phyloP scores from a whole-genome alignment of 805 yeast genomes.

The Metschnikowia noctiluminum region DNA sequence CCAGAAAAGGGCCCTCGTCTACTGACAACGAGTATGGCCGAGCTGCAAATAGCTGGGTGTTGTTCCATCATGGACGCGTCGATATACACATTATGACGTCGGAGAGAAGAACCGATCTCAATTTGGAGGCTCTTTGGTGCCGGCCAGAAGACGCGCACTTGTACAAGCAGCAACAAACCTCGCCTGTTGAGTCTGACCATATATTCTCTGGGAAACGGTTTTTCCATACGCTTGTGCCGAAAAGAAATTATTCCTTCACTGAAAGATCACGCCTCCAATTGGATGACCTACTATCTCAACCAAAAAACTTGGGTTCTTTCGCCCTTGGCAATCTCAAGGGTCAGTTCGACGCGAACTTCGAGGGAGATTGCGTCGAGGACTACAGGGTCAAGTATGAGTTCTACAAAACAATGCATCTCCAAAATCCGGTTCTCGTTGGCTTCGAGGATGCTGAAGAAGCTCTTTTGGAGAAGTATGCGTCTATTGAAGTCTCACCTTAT shows the following conservation, averaged over 20 bases:
- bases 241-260: not conserved
- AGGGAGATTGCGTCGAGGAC: conserved; percentile 13
- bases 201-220: conserved; percentile 23
- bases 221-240: conserved; percentile 36
- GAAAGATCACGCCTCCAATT: not conserved
- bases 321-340: conserved; percentile 1
- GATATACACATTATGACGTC: conserved; percentile 71
- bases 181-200: conserved; percentile 19
- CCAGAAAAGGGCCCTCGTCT: conserved; percentile 51
- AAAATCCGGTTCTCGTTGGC: conserved; percentile 23
- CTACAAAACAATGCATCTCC: conserved; percentile 26
- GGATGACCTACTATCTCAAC: conserved; percentile 3
- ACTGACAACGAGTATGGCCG: conserved; percentile 56
- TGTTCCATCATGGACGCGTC: conserved; percentile 70
- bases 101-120: conserved; percentile 62
- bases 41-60: conserved; percentile 73
- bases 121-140: conserved; percentile 70
- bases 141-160: conserved; percentile 35
- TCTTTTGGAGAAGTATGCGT: conserved; percentile 29
- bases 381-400: conserved; percentile 22
- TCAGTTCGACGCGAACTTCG: conserved; percentile 7
- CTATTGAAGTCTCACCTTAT: conserved; percentile 11
- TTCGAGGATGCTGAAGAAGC: conserved; percentile 24
- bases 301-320: not conserved
- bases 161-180: conserved; percentile 18